These are phyloP conservation scores for Kuraishia floccosa DNA, from an alignment of 805 yeast genomes.

Conservation along the genomic window DNA sequence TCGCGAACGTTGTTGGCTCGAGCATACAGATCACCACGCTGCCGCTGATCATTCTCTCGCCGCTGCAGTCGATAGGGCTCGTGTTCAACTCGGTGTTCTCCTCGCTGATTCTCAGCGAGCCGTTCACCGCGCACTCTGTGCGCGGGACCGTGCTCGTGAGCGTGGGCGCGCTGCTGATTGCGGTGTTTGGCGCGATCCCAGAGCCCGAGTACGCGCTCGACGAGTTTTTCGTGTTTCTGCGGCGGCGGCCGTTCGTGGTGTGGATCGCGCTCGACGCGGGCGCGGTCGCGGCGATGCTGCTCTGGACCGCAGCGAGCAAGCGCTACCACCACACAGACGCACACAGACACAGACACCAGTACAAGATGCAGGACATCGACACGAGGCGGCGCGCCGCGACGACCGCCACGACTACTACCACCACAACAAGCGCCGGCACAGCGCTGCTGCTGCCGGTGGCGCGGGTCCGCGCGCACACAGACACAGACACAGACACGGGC, in stretches of 20 bases:
- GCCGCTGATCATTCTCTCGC: constrained; percentile 71
- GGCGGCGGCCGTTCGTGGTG: constrained; percentile 32
- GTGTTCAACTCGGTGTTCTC: constrained; percentile 78
- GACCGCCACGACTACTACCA: too few relatives aligned
- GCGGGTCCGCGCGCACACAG: background rate
- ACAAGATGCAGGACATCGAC: too few relatives aligned
- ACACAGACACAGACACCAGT: background rate
- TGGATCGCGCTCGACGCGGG: constrained; percentile 40
- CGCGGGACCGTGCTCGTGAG: constrained; percentile 60
- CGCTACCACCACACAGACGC: background rate
- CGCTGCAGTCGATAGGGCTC: constrained; percentile 79
- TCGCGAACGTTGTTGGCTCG: constrained; percentile 72
- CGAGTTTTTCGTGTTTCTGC: constrained; percentile 31
- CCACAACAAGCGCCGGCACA: background rate
- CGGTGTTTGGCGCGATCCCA: constrained; percentile 52
- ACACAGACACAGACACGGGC: background rate
- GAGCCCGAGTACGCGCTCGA: constrained; percentile 41
- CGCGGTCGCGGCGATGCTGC: constrained; percentile 15
- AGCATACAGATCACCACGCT: constrained; percentile 74
- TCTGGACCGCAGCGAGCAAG: constrained; percentile 13
- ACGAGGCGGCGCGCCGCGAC: too few relatives aligned
- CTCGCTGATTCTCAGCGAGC: constrained; percentile 53
- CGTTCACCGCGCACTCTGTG: constrained; percentile 44
- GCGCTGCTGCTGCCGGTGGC: background rate
- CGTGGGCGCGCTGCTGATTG: constrained; percentile 68